A percentile compares a stretch with the other conserved stretches of the same genome.
Evolutionary conservation across 768 basidiomycete species (phyloP).

Genomic region (Lentinula guzmanii): DNA sequence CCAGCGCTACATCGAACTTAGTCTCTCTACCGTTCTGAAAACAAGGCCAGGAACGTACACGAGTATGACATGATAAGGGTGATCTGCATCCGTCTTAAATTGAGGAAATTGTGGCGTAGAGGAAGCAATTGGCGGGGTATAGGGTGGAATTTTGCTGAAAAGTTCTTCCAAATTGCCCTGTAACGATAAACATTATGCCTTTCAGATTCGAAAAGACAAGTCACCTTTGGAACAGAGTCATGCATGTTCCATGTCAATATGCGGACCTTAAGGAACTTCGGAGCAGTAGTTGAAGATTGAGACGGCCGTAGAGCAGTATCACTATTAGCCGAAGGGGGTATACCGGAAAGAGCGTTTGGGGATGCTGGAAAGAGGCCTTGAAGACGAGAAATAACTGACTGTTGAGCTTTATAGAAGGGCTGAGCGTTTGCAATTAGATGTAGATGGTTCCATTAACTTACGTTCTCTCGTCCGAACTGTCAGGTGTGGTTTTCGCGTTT

Average conservation of each 20-base stretch:
- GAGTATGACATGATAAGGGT: constrained; percentile 76
- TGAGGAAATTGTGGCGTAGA: constrained; percentile 40
- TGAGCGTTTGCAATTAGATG: not conserved
- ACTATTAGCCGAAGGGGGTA: constrained; percentile 2
- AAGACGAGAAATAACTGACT: constrained; percentile 41
- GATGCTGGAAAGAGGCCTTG: constrained; percentile 45
- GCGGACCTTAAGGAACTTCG: constrained; percentile 55
- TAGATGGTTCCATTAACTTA: not conserved
- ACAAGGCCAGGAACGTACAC: constrained; percentile 45
- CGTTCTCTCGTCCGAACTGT: not conserved
- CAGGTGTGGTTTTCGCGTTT: not conserved
- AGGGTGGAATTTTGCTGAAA: constrained; percentile 52
- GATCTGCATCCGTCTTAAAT: constrained; percentile 32
- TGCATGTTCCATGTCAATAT: constrained; percentile 87
- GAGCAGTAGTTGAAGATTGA: constrained; percentile 16
- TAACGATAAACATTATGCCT: constrained; percentile 14
- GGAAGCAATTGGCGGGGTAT: constrained; percentile 21
- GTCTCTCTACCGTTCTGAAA: not conserved
- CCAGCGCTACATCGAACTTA: constrained; percentile 32
- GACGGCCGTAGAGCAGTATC: constrained; percentile 15
- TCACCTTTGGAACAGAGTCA: constrained; percentile 67
- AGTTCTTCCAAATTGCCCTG: constrained; percentile 74
- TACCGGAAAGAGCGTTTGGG: constrained; percentile 14
- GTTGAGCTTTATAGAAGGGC: constrained; percentile 20
- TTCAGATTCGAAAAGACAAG: too few species aligned